A percentile compares a stretch with the other conserved stretches of the same genome.
phyloP scores from a whole-genome alignment of 345 rosid species.

The Lenwebbia sp. region DNA sequence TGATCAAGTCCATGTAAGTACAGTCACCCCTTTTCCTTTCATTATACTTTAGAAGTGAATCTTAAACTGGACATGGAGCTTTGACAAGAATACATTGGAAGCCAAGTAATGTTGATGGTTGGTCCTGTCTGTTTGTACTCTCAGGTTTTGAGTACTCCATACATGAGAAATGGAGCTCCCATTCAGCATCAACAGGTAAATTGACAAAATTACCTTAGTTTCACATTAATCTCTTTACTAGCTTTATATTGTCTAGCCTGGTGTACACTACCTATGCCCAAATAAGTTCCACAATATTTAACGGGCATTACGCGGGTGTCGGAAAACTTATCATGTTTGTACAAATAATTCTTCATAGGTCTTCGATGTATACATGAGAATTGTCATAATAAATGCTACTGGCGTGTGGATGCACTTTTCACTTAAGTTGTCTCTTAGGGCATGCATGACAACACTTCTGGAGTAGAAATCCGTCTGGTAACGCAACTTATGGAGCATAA shows the following conservation, averaged over 20 bases:
- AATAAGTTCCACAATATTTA: neutral
- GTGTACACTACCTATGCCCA: neutral
- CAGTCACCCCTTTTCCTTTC: neutral
- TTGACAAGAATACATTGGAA: neutral
- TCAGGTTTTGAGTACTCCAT: conserved; percentile 53
- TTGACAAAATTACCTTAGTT: neutral
- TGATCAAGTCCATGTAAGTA: conserved; percentile 60
- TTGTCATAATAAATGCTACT: too few relatives aligned
- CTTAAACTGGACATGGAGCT: neutral
- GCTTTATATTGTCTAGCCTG: neutral
- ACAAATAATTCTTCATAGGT: too few relatives aligned
- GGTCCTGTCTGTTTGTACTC: neutral
- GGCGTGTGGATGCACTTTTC: too few relatives aligned
- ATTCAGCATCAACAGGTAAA: conserved; percentile 63
- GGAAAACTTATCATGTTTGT: neutral
- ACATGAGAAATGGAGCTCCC: conserved; percentile 49
- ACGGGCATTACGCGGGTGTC: neutral
- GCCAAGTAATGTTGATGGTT: neutral
- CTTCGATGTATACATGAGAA: too few relatives aligned
- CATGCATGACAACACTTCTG: too few relatives aligned
- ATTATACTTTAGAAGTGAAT: neutral
- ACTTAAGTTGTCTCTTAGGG: too few relatives aligned
- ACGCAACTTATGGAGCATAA: too few relatives aligned
- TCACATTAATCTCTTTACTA: neutral
- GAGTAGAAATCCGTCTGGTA: too few relatives aligned